Base-by-base conservation (phyloP, 352 stramenopile species). In the Globisporangium paroecandrum region DNA sequence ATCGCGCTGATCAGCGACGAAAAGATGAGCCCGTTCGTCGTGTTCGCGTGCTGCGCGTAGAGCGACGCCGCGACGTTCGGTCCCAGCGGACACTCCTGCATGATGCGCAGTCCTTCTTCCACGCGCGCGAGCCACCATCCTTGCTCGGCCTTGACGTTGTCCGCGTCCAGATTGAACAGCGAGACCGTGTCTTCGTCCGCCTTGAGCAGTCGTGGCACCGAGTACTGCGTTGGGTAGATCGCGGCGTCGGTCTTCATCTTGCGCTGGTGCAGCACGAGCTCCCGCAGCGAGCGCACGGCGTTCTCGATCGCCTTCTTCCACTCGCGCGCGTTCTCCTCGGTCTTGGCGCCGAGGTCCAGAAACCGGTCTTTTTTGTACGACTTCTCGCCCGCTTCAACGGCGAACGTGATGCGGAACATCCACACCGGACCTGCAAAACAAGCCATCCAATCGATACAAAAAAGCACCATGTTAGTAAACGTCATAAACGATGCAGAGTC, bases 381-480 rank as follows among this genome's bases (percentile, higher is more conserved):
- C 71, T 96, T 95, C 56, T 96, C 89, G 25, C 65, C 68, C 34
- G 83, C 76, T 13, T 89, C 85, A 12, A 94, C 81, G 1, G 83
- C 70, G 69, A 95, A 95, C 55, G 88, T 95, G 70, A 95, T 94
- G 77, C 88, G 88, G 69, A 95, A 95, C 87, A 95, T 95, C 85
- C 85, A 94, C 25, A 94, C 88, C 13, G 85, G 86, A 0, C 79
- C 69, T 76, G 41, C 5, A 59, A 22, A 59, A 38, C 54, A 59
- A 38, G 18, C 53, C 34, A 18, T 8, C 4, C 34, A 20, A 32
- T 12, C n/a, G 10, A n/a, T 13, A 58, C 24, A 34, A 34, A 20
- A 59, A 20, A 27, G 20, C 22, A 20, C 5, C 55, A 27, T 10
- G 55, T 36, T n/a, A 46, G 8, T 36, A 18, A 22, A 22, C 20